Percentiles rank a stretch among this genome's conserved stretches.
Conservation (phyloP, 805 yeast genomes). For the Candida ortonii region DNA sequence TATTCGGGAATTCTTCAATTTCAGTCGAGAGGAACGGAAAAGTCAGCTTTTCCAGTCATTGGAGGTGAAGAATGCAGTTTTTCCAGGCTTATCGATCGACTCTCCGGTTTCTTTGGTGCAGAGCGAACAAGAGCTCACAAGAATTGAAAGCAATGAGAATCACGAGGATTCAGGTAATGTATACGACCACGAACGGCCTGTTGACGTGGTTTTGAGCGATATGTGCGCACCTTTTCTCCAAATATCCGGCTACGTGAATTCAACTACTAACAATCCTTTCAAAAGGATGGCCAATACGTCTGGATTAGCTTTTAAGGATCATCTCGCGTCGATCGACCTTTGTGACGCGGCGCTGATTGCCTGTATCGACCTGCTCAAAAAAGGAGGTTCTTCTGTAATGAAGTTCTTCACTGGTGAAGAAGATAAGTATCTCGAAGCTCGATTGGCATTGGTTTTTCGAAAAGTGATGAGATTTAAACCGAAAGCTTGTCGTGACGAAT, state of each 20-base stretch:
- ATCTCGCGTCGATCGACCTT: constrained; percentile 79
- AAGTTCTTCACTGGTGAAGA: constrained; percentile 84
- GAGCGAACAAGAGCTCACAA: constrained; percentile 13
- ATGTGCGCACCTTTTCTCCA: constrained; percentile 73
- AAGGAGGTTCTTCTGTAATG: constrained; percentile 73
- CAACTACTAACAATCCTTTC: constrained; percentile 75
- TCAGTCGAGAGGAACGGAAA: constrained; percentile 32
- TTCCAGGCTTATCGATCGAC: constrained; percentile 13
- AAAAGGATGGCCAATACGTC: constrained; percentile 92
- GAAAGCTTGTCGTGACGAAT: constrained; percentile 70
- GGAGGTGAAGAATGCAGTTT: constrained; percentile 13
- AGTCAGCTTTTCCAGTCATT: constrained; percentile 13
- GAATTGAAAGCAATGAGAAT: constrained; percentile 9
- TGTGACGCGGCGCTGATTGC: constrained; percentile 88
- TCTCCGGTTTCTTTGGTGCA: constrained; percentile 18
- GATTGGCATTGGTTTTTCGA: constrained; percentile 57
- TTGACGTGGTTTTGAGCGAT: constrained; percentile 74
- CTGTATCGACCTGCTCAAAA: constrained; percentile 65
- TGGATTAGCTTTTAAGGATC: constrained; percentile 80
- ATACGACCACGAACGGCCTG: constrained; percentile 38
- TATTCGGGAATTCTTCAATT: constrained; percentile 48
- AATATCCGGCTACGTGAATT: constrained; percentile 47
- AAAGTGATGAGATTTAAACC: constrained; percentile 76
- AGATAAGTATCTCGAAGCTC: constrained; percentile 58
- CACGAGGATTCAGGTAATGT: constrained; percentile 3